Evolutionary conservation across 306 rosid species (phyloP).

Genomic region (Citrullus amarus): DNA sequence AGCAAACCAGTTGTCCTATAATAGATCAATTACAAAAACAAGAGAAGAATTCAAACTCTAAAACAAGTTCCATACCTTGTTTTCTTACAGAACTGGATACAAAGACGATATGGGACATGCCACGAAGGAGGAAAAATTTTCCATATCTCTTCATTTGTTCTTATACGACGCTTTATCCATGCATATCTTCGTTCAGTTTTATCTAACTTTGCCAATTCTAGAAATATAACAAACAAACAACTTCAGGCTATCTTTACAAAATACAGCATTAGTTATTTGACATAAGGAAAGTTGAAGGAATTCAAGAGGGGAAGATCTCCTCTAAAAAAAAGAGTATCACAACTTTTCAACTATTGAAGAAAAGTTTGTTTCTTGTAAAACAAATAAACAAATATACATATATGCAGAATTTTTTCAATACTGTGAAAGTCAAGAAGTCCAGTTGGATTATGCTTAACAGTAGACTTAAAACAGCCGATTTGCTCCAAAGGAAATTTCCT

Average conservation of each 20-base stretch:
- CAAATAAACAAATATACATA: neutral
- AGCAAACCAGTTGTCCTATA: neutral
- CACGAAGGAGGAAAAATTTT: constrained; percentile 82
- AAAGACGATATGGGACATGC: constrained; percentile 96
- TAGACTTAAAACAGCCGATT: neutral
- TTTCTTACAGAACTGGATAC: constrained; percentile 89
- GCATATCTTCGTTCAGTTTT: constrained; percentile 98
- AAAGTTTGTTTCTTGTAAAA: neutral
- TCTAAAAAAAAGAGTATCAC: neutral
- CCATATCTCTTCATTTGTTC: constrained; percentile 99
- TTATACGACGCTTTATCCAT: constrained; percentile 95
- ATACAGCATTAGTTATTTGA: neutral
- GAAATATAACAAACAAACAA: constrained; percentile 6
- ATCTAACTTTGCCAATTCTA: constrained; percentile 93
- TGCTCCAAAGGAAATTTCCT: neutral
- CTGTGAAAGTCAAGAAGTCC: neutral
- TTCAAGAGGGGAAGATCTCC: neutral
- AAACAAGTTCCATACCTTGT: constrained; percentile 50
- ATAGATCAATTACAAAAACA: neutral
- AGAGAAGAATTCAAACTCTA: constrained; percentile 4
- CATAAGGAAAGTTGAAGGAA: neutral
- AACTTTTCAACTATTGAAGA: neutral
- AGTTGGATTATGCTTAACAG: neutral
- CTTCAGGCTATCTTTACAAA: neutral
- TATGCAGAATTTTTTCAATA: neutral